phyloP scores from a whole-genome alignment of 768 basidiomycete genomes.

The Russula foetens region DNA sequence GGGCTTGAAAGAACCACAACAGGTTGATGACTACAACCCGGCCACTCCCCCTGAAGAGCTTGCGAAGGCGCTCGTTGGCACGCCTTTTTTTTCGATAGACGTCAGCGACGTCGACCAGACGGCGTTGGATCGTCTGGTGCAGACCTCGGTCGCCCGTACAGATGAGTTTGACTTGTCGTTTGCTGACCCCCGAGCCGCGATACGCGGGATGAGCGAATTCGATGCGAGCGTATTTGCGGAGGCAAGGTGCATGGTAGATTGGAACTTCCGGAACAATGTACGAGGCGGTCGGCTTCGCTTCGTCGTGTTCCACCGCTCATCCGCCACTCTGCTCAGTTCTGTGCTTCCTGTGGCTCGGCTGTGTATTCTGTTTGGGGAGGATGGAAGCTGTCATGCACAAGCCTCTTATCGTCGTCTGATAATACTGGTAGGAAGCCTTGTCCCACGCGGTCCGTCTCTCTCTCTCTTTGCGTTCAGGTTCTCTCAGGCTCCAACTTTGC shows the following conservation, averaged over 20 bases:
- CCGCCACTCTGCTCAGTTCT: conserved; percentile 50
- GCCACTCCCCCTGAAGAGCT: conserved; percentile 50
- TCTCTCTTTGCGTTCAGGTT: not conserved
- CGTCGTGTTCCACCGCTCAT: not conserved
- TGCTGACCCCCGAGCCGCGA: conserved; percentile 53
- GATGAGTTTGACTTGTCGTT: conserved; percentile 43
- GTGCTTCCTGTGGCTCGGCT: conserved; percentile 76
- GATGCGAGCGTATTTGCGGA: conserved; percentile 71
- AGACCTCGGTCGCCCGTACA: conserved; percentile 30
- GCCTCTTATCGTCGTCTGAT: conserved; percentile 68
- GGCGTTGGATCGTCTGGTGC: conserved; percentile 36
- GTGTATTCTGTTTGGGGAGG: conserved; percentile 89
- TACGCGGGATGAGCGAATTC: conserved; percentile 49
- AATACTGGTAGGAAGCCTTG: conserved; percentile 58
- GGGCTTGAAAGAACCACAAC: conserved; percentile 57
- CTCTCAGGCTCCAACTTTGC: not conserved
- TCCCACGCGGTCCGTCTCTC: conserved; percentile 50
- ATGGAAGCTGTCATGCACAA: conserved; percentile 84
- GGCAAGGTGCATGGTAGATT: conserved; percentile 80
- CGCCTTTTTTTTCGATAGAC: conserved; percentile 80
- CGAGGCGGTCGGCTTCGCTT: conserved; percentile 13
- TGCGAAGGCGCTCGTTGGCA: conserved; percentile 61
- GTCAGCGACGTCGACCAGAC: conserved; percentile 44
- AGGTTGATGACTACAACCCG: conserved; percentile 35
- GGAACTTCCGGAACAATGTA: conserved; percentile 87